phyloP scores from a whole-genome alignment of 495 filamentous ascomycete species.

The Penicillium lagena region DNA sequence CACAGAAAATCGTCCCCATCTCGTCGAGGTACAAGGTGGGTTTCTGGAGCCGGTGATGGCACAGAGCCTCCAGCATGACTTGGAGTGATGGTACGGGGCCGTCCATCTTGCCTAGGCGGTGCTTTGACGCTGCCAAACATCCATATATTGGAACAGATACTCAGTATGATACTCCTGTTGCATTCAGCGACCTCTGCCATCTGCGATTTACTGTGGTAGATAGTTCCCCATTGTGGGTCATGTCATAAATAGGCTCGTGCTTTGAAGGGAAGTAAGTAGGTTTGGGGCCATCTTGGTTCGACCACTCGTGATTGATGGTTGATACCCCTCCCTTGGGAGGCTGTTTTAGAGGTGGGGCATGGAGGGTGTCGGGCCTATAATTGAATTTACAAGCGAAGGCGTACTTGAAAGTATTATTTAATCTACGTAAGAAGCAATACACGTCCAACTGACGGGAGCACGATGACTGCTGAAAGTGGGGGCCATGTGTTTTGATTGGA shows the following conservation, averaged over 20 bases:
- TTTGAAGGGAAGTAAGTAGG: background rate
- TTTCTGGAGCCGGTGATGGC: slow-evolving; percentile 16
- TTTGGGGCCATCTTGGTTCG: background rate
- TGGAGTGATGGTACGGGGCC: slow-evolving; percentile 12
- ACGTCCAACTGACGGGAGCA: background rate
- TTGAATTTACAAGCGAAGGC: background rate
- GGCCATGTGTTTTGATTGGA: no score
- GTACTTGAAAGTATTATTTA: background rate
- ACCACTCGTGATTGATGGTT: background rate
- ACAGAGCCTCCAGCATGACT: slow-evolving; percentile 19
- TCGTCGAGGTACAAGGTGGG: slow-evolving; percentile 16
- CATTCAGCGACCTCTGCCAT: slow-evolving; percentile 11
- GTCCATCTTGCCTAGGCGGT: slow-evolving; percentile 15
- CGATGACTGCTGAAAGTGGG: background rate
- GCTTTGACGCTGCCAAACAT: slow-evolving; percentile 21
- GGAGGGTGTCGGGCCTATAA: background rate
- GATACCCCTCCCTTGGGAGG: background rate
- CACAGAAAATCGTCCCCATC: slow-evolving; percentile 15
- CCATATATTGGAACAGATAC: slow-evolving; percentile 21
- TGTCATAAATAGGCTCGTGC: background rate
- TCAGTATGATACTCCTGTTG: slow-evolving; percentile 15
- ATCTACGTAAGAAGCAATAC: background rate
- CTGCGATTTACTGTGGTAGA: background rate
- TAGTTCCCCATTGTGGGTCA: background rate
- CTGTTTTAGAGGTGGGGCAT: background rate